Conservation (phyloP, 257 asterid genomes). For the Solanum peruvianum region DNA sequence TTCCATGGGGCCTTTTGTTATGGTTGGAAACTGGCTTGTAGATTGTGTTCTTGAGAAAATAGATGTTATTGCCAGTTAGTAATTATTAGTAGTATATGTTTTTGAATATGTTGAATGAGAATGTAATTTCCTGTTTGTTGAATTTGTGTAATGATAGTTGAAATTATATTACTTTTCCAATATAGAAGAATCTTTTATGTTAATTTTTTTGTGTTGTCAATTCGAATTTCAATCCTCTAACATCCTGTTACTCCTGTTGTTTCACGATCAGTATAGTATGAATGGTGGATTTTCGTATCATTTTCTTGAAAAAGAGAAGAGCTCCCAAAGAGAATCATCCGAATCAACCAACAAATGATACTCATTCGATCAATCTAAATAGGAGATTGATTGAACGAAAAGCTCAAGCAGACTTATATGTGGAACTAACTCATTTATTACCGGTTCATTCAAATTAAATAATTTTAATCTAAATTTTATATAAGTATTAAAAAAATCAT, state of each 20-base stretch:
- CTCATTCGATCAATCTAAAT: neutral
- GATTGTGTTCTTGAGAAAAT: neutral
- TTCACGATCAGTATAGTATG: too few relatives aligned
- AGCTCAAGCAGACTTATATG: neutral
- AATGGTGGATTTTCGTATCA: neutral
- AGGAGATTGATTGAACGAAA: neutral
- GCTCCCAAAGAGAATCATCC: neutral
- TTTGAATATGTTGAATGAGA: neutral
- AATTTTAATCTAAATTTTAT: too few relatives aligned
- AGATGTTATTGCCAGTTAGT: neutral
- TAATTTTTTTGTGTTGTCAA: neutral
- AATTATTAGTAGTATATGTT: neutral
- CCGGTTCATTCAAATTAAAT: neutral
- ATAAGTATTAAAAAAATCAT: too few relatives aligned
- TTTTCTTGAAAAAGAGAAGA: neutral
- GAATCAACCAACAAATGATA: neutral
- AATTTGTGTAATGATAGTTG: neutral
- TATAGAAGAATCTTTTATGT: neutral
- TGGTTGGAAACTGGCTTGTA: neutral
- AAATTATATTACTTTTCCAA: neutral
- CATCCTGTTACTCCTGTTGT: too few relatives aligned
- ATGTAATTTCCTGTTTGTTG: neutral
- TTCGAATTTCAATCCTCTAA: neutral
- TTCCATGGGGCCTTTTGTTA: neutral
- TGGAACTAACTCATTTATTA: neutral